Base-by-base conservation (phyloP, 176 grass and related monocot species). In the Elymus sibiricus region DNA sequence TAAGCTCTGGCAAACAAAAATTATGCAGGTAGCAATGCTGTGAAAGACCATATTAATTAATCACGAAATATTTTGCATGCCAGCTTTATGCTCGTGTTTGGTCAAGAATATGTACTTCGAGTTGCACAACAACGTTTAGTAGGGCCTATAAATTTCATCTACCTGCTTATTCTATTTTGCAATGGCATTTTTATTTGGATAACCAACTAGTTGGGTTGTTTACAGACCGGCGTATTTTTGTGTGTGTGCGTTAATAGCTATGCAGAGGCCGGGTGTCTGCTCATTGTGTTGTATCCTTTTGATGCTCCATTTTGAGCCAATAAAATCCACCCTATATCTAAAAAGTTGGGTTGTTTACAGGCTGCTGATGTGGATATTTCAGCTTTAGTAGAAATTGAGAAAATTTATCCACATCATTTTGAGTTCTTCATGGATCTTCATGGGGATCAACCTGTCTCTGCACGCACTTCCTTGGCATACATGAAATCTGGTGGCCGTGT, bases 391-490 rank as follows among this genome's bases (percentile, higher is more conserved):
- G 93, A 95, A 89, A 95, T 98, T 83, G 95, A 98, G 83, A 98
- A 98, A 89, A 95, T 92, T 39, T 94, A 91, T 79, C 86, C 73
- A 17, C 95, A 98, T 93, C 87, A 93, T 25, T 98, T 98, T 29
- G 95, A 98, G 84, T 95, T 98, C 64, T 98, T 98, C 82, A 98
- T 98, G 93, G 91, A 94, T 83, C 90, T 95, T 77, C 91, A 94
- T 75, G 90, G 88, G 44, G 93, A 98, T 95, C 93, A 95, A 70
- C 95, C 95, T 76, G 88, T 98, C 74, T 94, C 93, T 66, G 95
- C 95, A 86, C 91, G 95, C 62, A 98, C 95, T 81, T 93, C 93
- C 60, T 95, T 87, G 91, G 95, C 93, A 40, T 98, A 98, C 82
- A 90, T 90, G 83, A 95, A 92, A 85, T 98, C 89, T 76, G 95